Base-by-base conservation (phyloP, 225 moss, liverwort and hornwort species). In the Sphagnum contortum region DNA sequence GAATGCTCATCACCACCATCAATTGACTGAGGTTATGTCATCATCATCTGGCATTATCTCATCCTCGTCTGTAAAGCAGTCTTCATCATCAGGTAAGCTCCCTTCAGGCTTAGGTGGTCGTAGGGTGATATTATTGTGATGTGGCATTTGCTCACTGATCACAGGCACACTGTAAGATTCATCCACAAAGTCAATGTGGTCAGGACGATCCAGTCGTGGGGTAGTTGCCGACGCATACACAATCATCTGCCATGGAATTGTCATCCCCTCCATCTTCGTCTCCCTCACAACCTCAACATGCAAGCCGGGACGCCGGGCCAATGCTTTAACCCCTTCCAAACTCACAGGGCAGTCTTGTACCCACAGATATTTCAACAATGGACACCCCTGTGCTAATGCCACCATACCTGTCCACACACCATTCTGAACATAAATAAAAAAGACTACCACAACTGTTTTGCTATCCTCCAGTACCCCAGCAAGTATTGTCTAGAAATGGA, bases 341-440 rank as follows among this genome's bases (percentile, higher is more conserved):
- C 73, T 74, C 70, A 86, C 81, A 70, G 79, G 74, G 60, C 85
- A 86, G 13, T 82, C 85, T 71, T 86, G 85, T 57, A 85, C 81
- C 85, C 85, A 85, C 57, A 82, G 65, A 12, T 74, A 68, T 73
- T 74, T 85, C 82, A 85, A 68, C 44, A 71, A 63, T 0, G 76
- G 76, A 61, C 80, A 77, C 12, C 79, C 79, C 8, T 14, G 48
- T 4, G 79, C 82, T 48, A 86, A 77, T 10, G 82, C 82, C 55
- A 55, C 72, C 82, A 86, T 86, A 71, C 85, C 85, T 85, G 76
- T 11, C 49, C 63, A 48, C 29, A 29, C 52, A 52, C 1, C 52
- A 52, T n/a, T n/a, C n/a, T 52, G 6, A 9, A 5, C 52, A 52
- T 5, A 0, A 9, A 52, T 9, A 52, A 9, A 52, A 9, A 9